Percentiles rank a stretch among this genome's conserved stretches.
Evolutionary conservation across 495 filamentous ascomycete species (phyloP).

Genomic region (Lasiosphaeria ovina): DNA sequence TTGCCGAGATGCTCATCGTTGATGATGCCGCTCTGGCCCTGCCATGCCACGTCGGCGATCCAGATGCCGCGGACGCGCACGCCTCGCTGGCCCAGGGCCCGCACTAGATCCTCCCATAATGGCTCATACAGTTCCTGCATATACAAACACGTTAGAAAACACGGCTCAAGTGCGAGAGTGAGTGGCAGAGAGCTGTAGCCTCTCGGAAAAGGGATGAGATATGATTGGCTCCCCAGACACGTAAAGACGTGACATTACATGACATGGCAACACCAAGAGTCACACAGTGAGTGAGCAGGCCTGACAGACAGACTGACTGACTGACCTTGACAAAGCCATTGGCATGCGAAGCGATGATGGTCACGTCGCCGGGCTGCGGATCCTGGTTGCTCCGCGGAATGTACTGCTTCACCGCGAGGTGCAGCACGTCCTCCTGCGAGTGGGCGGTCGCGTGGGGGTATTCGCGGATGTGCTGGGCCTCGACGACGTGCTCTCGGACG

Average conservation of each 20-base stretch:
- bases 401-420: conserved; percentile 81
- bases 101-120: conserved; percentile 74
- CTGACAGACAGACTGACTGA: not conserved
- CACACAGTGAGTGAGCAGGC: conserved; percentile 4
- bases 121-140: conserved; percentile 78
- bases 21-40: conserved; percentile 71
- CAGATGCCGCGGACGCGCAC: conserved; percentile 76
- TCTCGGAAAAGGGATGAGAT: too few species aligned
- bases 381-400: conserved; percentile 63
- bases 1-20: conserved; percentile 75
- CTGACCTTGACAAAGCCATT: conserved; percentile 85
- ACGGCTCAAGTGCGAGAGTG: too few species aligned
- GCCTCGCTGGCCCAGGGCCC: conserved; percentile 43
- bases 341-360: conserved; percentile 79
- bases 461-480: conserved; percentile 70
- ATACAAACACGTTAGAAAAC: too few species aligned
- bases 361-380: conserved; percentile 70
- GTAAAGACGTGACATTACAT: too few species aligned
- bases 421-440: conserved; percentile 60
- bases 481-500: conserved; percentile 58
- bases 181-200: too few species aligned
- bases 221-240: too few species aligned
- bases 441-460: conserved; percentile 63
- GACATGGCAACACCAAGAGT: too few species aligned
- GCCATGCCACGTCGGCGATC: conserved; percentile 78